A percentile compares a stretch with the other conserved stretches of the same genome.
These are phyloP conservation scores for Ophiosphaerella herpotricha DNA, from an alignment of 2,329 filamentous ascomycete genomes.

Conservation along the genomic window DNA sequence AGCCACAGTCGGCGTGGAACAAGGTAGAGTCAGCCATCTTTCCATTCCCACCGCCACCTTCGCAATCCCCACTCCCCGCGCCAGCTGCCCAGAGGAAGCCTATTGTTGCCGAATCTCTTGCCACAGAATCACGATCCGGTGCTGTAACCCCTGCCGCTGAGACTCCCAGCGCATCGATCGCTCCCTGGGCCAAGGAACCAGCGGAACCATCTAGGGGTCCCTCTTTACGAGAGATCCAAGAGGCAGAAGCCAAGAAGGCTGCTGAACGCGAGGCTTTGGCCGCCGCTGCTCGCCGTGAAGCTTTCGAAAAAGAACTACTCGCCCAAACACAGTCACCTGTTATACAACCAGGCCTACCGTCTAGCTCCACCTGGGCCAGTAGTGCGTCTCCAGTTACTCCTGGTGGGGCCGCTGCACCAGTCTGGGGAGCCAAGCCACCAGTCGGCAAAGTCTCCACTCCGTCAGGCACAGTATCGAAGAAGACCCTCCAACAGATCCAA, in stretches of 20 bases:
- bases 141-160: constrained; percentile 75
- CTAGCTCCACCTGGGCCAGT: constrained; percentile 86
- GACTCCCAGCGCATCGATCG: constrained; percentile 72
- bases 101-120: constrained; percentile 77
- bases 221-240: constrained; percentile 94
- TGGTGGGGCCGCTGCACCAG: constrained; percentile 51
- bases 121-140: constrained; percentile 69
- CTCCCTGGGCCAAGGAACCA: constrained; percentile 92
- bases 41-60: constrained; percentile 74
- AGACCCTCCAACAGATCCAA: constrained; percentile 94
- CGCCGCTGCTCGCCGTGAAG: constrained; percentile 74
- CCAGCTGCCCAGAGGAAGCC: constrained; percentile 87
- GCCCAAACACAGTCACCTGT: constrained; percentile 63
- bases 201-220: constrained; percentile 77
- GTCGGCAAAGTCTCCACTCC: constrained; percentile 55
- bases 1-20: constrained; percentile 61
- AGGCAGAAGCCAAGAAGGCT: constrained; percentile 89
- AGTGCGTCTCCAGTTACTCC: constrained; percentile 68
- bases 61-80: constrained; percentile 81
- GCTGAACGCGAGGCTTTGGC: constrained; percentile 85
- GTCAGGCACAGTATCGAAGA: constrained; percentile 63
- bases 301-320: constrained; percentile 78
- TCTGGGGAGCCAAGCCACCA: constrained; percentile 65
- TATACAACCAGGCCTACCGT: constrained; percentile 78
- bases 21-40: constrained; percentile 74